These are phyloP conservation scores for Chaetomiaceae sp. DNA, from an alignment of 2,329 filamentous ascomycete species.

Conservation along the genomic window DNA sequence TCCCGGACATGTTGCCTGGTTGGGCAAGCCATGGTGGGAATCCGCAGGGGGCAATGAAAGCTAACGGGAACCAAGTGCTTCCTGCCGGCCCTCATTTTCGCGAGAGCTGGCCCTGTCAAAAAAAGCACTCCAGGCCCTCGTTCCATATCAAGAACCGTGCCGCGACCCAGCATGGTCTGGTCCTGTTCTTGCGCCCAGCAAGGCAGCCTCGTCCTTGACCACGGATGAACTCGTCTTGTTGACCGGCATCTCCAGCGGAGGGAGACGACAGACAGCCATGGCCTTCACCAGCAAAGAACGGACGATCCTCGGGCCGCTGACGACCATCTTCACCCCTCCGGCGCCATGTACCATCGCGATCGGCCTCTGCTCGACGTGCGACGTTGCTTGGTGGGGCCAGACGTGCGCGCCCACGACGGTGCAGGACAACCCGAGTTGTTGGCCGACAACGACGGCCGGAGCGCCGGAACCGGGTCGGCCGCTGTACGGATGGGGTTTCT, in stretches of 20 bases:
- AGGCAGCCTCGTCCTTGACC: neutral
- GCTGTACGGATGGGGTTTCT: conserved; percentile 34
- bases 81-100: neutral
- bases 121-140: neutral
- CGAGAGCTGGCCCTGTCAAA: neutral
- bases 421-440: conserved; percentile 30
- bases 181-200: neutral
- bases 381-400: conserved; percentile 28
- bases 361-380: conserved; percentile 23
- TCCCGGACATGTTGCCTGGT: neutral
- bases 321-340: conserved; percentile 18
- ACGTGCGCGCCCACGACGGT: conserved; percentile 19
- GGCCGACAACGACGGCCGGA: conserved; percentile 26
- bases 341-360: conserved; percentile 20
- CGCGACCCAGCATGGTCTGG: neutral
- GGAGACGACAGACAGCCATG: conserved; percentile 1
- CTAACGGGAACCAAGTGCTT: neutral
- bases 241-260: too few relatives aligned
- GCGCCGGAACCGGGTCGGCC: conserved; percentile 17
- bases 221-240: neutral
- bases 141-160: neutral
- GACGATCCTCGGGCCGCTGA: conserved; percentile 18
- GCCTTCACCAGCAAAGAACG: neutral
- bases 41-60: neutral
- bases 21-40: neutral